phyloP scores from a whole-genome alignment of 306 rosid species.

The Alnus glutinosa region DNA sequence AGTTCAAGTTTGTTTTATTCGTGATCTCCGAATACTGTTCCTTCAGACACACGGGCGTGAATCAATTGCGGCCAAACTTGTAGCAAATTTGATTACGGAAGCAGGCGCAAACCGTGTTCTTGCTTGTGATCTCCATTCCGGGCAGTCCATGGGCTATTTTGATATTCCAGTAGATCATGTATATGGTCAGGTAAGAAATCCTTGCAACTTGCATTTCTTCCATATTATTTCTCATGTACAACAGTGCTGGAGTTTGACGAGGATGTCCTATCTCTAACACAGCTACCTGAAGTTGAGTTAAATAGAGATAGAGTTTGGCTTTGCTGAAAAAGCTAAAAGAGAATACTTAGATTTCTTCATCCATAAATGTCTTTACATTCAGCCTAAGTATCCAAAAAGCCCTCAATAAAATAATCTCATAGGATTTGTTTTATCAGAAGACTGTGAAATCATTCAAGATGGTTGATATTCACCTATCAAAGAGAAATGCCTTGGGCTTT shows the following conservation, averaged over 20 bases:
- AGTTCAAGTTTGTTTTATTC: slow-evolving; percentile 19
- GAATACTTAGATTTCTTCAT: not conserved
- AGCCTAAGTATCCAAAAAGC: not conserved
- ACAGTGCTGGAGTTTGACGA: slow-evolving; percentile 1
- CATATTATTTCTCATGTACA: not conserved
- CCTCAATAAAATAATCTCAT: not conserved
- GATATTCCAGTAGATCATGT: slow-evolving; percentile 99
- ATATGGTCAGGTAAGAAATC: slow-evolving; percentile 76
- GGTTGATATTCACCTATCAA: not conserved
- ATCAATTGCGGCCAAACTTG: slow-evolving; percentile 99
- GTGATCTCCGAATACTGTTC: slow-evolving; percentile 8
- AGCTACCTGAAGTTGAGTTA: not conserved
- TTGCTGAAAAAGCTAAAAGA: not conserved
- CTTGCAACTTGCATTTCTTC: not conserved
- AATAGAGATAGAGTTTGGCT: not conserved
- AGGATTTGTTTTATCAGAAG: not conserved
- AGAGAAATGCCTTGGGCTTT: not conserved
- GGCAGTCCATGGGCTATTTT: slow-evolving; percentile 98
- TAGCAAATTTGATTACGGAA: slow-evolving; percentile 96
- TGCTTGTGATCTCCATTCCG: slow-evolving; percentile 99
- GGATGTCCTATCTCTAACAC: slow-evolving; percentile 1
- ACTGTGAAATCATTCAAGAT: not conserved
- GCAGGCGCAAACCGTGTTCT: slow-evolving; percentile 99
- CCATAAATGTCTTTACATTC: not conserved
- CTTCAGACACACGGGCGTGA: slow-evolving; percentile 97